Base-by-base conservation (phyloP, 2,329 filamentous ascomycete species). In the Pseudogymnoascus sp. region DNA sequence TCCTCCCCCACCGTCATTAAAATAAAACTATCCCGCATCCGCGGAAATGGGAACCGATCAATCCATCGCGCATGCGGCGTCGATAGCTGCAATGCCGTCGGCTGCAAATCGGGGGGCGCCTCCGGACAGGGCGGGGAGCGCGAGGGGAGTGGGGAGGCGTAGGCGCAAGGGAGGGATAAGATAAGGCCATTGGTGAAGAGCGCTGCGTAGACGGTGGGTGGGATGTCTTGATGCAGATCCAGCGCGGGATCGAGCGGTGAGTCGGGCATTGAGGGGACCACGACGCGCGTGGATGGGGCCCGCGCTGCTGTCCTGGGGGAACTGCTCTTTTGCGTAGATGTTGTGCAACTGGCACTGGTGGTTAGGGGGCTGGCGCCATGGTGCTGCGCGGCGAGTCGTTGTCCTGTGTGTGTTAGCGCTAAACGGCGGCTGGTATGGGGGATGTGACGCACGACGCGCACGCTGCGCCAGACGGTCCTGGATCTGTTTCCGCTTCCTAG, bases 391-490 rank as follows among this genome's bases (percentile, higher is more conserved):
- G 62, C 57, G n/a, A 36, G 45, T 40, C 36, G 18, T 60, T 57
- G 29, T 29, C 29, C 34, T 21, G 36, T 11, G 10, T 31, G 21
- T 14, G 63, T 18, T 34, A 63, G 37, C 34, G 26, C 18, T 63
- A 16, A 47, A 36, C 14, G 37, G 18, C 12, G 14, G n/a, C 39
- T 10, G 14, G 8, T 31, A 31, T 45, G 16, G 14, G 16, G 59
- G 36, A 10, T 29, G 23, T 31, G n/a, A 67, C 67, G 34, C 62
- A 69, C 67, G 66, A 37, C 67, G 63, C 3, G 67, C 65, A 62
- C 67, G 63, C 29, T 69, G 67, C 7, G 67, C 67, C 23, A 69
- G 51, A 16, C 66, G 61, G 18, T 69, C 66, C 45, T 69, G 67
- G n/a, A 69, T 69, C 36, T 67, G 63, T 51, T 69, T 69, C 26